phyloP scores from a whole-genome alignment of 2,329 filamentous ascomycete genomes.

The Gyromitra esculenta region DNA sequence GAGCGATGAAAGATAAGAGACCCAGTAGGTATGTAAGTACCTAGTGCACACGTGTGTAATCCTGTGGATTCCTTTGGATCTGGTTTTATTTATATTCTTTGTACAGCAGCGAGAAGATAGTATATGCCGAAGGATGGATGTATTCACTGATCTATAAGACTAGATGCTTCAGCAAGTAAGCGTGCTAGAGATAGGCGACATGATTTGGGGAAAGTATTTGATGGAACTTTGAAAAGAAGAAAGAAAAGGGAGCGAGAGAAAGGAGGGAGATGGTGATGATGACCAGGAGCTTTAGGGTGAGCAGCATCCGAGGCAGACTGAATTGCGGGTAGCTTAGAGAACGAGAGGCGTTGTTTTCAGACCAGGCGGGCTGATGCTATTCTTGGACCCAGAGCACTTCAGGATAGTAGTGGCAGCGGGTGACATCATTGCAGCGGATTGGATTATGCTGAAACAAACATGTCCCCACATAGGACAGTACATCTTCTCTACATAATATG shows the following conservation, averaged over 20 bases:
- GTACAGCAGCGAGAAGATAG: constrained; percentile 5
- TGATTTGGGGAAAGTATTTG: constrained; percentile 25
- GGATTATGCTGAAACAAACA: too few relatives aligned
- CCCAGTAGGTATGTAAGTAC: background rate
- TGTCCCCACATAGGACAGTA: too few relatives aligned
- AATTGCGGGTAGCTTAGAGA: constrained; percentile 34
- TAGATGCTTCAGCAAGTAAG: constrained; percentile 38
- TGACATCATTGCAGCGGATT: constrained; percentile 27
- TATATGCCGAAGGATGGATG: background rate
- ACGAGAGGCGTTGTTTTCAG: constrained; percentile 33
- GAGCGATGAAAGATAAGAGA: background rate
- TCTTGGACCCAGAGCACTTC: background rate
- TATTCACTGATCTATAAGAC: constrained; percentile 40
- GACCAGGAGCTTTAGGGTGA: constrained; percentile 27
- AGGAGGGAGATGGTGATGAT: constrained; percentile 3
- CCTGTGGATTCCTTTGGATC: constrained; percentile 3
- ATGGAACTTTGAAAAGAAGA: background rate
- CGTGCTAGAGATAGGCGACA: constrained; percentile 41
- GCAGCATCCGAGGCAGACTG: constrained; percentile 1
- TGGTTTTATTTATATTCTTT: background rate
- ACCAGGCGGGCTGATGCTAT: background rate
- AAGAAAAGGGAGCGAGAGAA: background rate
- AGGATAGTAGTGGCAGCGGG: background rate
- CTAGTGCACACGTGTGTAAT: constrained; percentile 22
- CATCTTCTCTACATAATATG: too few relatives aligned